Conservation (phyloP, 257 asterid genomes). For the Phtheirospermum japonicum region DNA sequence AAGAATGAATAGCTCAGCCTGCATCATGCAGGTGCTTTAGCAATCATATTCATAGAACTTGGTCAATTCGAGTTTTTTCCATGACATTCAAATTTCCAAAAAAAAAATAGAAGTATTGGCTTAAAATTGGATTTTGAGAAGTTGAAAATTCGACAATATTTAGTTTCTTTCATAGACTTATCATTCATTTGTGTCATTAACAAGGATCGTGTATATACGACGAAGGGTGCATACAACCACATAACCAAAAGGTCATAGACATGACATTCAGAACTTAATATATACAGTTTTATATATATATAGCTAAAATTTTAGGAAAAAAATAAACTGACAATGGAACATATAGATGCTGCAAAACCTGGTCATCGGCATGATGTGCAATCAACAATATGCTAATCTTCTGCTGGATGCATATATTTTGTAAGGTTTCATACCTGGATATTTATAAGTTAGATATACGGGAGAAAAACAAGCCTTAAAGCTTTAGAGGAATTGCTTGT, state of each 20-base stretch:
- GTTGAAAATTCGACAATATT: neutral
- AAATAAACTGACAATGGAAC: slow-evolving; percentile 17
- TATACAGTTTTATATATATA: neutral
- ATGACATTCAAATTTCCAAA: slow-evolving; percentile 12
- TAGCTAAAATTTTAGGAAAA: slow-evolving; percentile 7
- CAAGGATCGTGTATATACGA: slow-evolving; percentile 1
- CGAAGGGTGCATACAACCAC: slow-evolving; percentile 11
- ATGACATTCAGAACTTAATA: neutral
- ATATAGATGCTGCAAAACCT: slow-evolving; percentile 44
- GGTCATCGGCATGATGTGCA: slow-evolving; percentile 99
- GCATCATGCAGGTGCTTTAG: slow-evolving; percentile 38
- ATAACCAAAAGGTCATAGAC: neutral
- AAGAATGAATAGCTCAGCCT: slow-evolving; percentile 88
- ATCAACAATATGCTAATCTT: slow-evolving; percentile 57
- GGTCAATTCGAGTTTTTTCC: slow-evolving; percentile 2
- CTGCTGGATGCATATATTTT: slow-evolving; percentile 49
- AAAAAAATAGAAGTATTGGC: slow-evolving; percentile 12
- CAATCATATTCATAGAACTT: slow-evolving; percentile 23
- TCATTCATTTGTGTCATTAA: slow-evolving; percentile 10
- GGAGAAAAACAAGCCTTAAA: neutral
- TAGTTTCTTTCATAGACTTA: neutral
- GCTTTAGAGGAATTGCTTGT: neutral
- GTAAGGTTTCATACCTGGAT: slow-evolving; percentile 70
- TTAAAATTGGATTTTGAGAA: neutral
- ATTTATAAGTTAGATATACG: slow-evolving; percentile 12